A percentile compares a stretch with the other conserved stretches of the same genome.
Evolutionary conservation across 1,139 yeast species (phyloP).

Genomic region (Eremothecium sinecaudum): DNA sequence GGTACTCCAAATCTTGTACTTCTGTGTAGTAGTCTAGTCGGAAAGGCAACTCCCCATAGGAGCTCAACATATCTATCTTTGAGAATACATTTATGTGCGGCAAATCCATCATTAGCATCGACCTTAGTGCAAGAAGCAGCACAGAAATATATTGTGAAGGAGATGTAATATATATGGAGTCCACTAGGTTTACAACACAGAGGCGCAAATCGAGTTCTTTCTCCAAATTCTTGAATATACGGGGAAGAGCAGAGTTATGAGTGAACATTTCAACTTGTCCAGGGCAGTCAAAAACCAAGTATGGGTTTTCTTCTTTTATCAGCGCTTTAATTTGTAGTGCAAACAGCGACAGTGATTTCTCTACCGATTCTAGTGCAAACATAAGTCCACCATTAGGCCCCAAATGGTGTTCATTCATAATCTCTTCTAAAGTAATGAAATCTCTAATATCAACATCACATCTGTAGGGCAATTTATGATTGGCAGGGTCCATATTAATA

Average conservation of each 20-base stretch:
- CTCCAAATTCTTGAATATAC: slow-evolving; percentile 61
- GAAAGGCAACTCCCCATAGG: slow-evolving; percentile 63
- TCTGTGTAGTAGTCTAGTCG: slow-evolving; percentile 81
- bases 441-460: slow-evolving; percentile 85
- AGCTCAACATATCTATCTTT: slow-evolving; percentile 72
- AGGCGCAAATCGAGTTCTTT: slow-evolving; percentile 60
- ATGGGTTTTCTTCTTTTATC: slow-evolving; percentile 51
- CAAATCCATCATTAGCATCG: slow-evolving; percentile 86
- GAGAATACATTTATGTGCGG: slow-evolving; percentile 91
- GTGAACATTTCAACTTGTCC: slow-evolving; percentile 96
- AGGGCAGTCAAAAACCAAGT: slow-evolving; percentile 89
- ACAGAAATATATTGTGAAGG: slow-evolving; percentile 91
- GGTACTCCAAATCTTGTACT: slow-evolving; percentile 68
- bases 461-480: slow-evolving; percentile 71
- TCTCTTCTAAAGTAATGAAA: slow-evolving; percentile 74
- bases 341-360: slow-evolving; percentile 49
- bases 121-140: slow-evolving; percentile 66
- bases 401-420: slow-evolving; percentile 69
- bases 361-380: slow-evolving; percentile 72
- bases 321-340: slow-evolving; percentile 49
- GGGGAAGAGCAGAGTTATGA: slow-evolving; percentile 71
- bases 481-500: slow-evolving; percentile 90
- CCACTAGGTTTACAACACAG: slow-evolving; percentile 81
- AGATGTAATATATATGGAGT: slow-evolving; percentile 72
- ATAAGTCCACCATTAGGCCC: slow-evolving; percentile 97